Conservation (phyloP, 2,329 filamentous ascomycete genomes). For the Fusarium vanettenii region DNA sequence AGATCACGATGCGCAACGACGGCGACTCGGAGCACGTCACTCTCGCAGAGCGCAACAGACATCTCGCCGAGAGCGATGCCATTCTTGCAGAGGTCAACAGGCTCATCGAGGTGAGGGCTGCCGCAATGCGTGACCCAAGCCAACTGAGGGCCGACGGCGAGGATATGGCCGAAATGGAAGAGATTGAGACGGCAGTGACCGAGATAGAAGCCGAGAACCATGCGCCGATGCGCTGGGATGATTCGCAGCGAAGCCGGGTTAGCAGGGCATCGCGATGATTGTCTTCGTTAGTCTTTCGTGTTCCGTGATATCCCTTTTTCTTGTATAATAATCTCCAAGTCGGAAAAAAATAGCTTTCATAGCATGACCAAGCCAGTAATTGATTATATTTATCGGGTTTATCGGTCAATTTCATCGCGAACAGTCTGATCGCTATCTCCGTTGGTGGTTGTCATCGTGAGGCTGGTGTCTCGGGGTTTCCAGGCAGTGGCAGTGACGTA, state of each 20-base stretch:
- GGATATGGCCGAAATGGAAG: neutral
- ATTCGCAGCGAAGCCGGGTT: neutral
- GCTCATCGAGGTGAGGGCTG: neutral
- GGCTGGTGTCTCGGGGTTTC: too few relatives aligned
- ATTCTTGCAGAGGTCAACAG: neutral
- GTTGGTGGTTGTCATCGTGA: neutral
- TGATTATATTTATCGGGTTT: neutral
- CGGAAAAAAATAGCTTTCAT: neutral
- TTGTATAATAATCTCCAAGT: neutral
- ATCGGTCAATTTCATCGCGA: neutral
- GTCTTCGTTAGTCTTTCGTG: neutral
- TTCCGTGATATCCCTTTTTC: neutral
- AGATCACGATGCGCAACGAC: neutral
- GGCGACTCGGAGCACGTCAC: neutral
- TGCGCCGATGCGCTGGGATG: neutral
- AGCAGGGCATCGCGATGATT: neutral
- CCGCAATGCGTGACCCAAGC: neutral
- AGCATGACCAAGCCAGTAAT: neutral
- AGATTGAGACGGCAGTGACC: neutral
- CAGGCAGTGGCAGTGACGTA: conserved; percentile 49
- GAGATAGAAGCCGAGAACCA: neutral
- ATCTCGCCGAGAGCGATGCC: neutral
- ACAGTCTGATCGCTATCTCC: neutral
- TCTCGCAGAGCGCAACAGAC: neutral
- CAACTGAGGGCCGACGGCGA: neutral